Percentiles rank a stretch among this genome's conserved stretches.
Evolutionary conservation across 2,329 filamentous ascomycete species (phyloP).

Genomic region (Trichoderma gracile): DNA sequence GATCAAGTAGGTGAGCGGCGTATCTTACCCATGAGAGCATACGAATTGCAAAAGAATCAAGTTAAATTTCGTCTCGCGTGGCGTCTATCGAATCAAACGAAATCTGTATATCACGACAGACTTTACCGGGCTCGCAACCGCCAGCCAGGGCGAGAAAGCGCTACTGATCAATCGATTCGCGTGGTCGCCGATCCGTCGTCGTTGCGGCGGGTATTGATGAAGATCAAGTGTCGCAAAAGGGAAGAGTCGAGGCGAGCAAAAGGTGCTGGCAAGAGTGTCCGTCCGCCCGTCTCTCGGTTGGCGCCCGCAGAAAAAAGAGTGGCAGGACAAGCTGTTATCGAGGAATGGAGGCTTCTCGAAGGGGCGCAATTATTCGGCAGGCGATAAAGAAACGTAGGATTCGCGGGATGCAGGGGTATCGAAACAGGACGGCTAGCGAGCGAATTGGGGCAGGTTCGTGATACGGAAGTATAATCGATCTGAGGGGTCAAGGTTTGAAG

Average conservation of each 20-base stretch:
- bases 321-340: not conserved
- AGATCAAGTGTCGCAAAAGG: not conserved
- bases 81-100: not conserved
- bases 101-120: not conserved
- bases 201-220: not conserved
- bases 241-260: constrained; percentile 1
- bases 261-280: not conserved
- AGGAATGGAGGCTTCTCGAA: constrained; percentile 17
- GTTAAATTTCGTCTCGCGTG: not conserved
- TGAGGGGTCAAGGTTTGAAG: constrained; percentile 4
- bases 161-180: not conserved
- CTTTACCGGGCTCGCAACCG: not conserved
- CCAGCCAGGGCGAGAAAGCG: not conserved
- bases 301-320: not conserved
- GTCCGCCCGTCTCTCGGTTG: not conserved
- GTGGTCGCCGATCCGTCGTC: constrained; percentile 3
- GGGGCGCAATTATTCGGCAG: constrained; percentile 8
- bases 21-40: constrained; percentile 20
- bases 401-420: not conserved
- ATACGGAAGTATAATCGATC: not conserved
- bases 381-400: constrained; percentile 19
- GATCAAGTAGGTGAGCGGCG: not conserved
- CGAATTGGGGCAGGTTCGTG: constrained; percentile 12
- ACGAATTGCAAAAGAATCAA: not conserved
- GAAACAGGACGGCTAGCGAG: constrained; percentile 14